A percentile compares a stretch with the other conserved stretches of the same genome.
Conservation (phyloP, 1,139 yeast genomes). For the Suhomyces atakaporum region DNA sequence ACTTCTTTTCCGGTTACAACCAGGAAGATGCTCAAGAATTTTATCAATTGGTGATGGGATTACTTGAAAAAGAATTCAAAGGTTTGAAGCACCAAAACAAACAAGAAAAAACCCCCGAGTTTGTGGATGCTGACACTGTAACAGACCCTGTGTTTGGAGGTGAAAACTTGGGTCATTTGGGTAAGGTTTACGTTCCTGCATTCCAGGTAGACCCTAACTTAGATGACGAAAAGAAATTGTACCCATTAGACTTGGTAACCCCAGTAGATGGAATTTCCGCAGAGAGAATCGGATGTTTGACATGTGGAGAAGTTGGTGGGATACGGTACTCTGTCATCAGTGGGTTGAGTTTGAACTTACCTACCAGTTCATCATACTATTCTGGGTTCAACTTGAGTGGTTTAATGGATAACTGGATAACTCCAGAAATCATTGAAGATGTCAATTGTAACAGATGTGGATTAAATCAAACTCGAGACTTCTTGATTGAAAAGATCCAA, state of each 20-base stretch:
- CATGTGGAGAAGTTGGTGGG: conserved; percentile 93
- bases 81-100: conserved; percentile 15
- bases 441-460: conserved; percentile 95
- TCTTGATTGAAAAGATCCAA: conserved; percentile 49
- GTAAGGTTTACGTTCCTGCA: conserved; percentile 70
- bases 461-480: conserved; percentile 58
- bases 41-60: conserved; percentile 74
- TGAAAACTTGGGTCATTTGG: conserved; percentile 54
- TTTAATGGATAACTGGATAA: conserved; percentile 69
- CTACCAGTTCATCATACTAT: conserved; percentile 33
- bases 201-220: conserved; percentile 71
- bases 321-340: conserved; percentile 79
- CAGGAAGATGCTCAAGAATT: conserved; percentile 97
- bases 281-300: conserved; percentile 83
- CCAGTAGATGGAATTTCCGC: conserved; percentile 90
- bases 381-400: conserved; percentile 53
- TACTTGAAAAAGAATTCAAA: conserved; percentile 67
- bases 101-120: conserved; percentile 15
- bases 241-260: conserved; percentile 63
- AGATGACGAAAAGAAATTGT: conserved; percentile 40
- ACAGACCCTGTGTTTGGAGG: conserved; percentile 45
- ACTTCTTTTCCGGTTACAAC: conserved; percentile 76
- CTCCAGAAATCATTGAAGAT: conserved; percentile 84
- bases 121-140: conserved; percentile 25
- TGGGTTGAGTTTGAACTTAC: conserved; percentile 75